Conservation (phyloP, 75 land plant genomes). For the Pinus albicaulis region DNA sequence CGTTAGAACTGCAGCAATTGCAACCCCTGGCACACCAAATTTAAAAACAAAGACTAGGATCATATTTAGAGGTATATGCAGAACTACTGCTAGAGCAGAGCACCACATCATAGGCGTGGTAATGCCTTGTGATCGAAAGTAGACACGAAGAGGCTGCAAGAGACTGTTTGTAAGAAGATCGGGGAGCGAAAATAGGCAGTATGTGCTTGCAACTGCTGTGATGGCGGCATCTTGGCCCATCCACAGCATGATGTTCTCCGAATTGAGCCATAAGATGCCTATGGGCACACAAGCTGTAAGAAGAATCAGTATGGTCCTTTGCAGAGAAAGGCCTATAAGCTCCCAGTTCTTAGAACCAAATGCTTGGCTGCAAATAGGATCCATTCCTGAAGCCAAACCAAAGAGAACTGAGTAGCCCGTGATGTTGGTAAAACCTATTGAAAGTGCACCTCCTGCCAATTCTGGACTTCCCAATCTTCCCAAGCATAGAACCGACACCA, state of each 20-base stretch:
- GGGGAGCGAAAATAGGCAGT: constrained; percentile 74
- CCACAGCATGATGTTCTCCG: constrained; percentile 44
- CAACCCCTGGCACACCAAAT: constrained; percentile 83
- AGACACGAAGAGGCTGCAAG: constrained; percentile 82
- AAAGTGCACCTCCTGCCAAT: constrained; percentile 91
- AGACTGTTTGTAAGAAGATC: constrained; percentile 83
- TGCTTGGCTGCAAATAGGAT: constrained; percentile 91
- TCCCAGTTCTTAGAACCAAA: constrained; percentile 73
- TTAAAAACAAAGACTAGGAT: constrained; percentile 51
- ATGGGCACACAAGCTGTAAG: constrained; percentile 70
- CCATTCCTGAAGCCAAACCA: constrained; percentile 89
- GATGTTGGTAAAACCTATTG: constrained; percentile 94
- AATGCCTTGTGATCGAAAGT: constrained; percentile 68
- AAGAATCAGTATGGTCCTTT: constrained; percentile 70
- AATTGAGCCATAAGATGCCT: constrained; percentile 67
- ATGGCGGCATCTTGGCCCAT: constrained; percentile 76
- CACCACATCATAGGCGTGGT: constrained; percentile 88
- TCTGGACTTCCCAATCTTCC: constrained; percentile 82
- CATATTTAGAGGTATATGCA: constrained; percentile 76
- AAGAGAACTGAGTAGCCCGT: constrained; percentile 93
- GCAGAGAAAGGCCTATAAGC: constrained; percentile 69
- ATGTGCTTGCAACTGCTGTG: constrained; percentile 69
- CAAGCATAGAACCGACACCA: constrained; percentile 81
- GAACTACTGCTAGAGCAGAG: constrained; percentile 62
- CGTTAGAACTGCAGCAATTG: constrained; percentile 75